These are phyloP conservation scores for Alternaria gaisen DNA, from an alignment of 2,329 filamentous ascomycete species.

Conservation along the genomic window DNA sequence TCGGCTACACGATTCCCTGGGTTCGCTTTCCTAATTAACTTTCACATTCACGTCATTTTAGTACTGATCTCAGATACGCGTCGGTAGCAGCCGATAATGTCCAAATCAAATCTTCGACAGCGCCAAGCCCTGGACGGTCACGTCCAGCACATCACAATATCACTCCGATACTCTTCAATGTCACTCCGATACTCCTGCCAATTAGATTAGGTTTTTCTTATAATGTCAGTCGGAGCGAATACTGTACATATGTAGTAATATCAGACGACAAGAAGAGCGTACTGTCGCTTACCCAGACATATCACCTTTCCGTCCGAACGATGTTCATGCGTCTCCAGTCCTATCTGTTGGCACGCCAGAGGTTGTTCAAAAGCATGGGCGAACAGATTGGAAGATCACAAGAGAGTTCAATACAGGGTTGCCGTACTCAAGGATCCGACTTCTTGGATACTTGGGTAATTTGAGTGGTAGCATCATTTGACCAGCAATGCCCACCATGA, in stretches of 20 bases:
- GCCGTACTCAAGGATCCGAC: background rate
- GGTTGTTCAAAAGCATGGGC: background rate
- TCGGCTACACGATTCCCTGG: background rate
- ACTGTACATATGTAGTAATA: background rate
- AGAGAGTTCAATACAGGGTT: background rate
- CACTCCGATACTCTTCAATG: background rate
- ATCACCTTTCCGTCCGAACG: background rate
- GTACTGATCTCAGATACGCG: background rate
- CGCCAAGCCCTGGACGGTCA: background rate
- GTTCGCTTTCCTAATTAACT: background rate
- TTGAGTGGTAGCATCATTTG: background rate
- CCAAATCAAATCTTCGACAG: background rate
- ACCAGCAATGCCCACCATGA: background rate
- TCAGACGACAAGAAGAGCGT: background rate
- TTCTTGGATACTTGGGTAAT: background rate
- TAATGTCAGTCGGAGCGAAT: background rate
- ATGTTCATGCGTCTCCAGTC: background rate
- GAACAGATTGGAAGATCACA: background rate
- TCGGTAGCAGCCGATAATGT: conserved; percentile 6
- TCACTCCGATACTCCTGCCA: background rate
- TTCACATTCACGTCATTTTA: conserved; percentile 9
- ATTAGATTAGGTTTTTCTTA: background rate
- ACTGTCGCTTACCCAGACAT: background rate
- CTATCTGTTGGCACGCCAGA: background rate
- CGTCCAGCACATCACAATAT: background rate